Evolutionary conservation across 495 filamentous ascomycete genomes (phyloP), one percentile per base, ranked within the genome.

Genomic region (Penicillium herquei): DNA sequence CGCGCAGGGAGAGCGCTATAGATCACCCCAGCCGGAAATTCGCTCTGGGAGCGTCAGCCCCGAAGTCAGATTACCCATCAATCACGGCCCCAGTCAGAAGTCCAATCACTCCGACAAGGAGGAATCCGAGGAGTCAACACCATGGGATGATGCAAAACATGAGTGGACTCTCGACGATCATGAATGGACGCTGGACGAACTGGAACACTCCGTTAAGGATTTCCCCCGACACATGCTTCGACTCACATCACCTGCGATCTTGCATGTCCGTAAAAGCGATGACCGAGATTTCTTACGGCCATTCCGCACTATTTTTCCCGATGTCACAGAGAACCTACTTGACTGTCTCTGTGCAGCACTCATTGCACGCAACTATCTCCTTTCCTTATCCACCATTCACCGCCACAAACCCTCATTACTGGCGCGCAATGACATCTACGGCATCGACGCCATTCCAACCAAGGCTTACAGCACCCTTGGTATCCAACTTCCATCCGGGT

Each of bases 341-440:
- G 81, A 86, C 44, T 76, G 82, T 6, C 76, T 88, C n/a, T 87
- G 86, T 53, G 84, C 84, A 1, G 79, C 84, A 39, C 59, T 88
- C 17, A 73, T 87, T 16, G 84, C 81, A 0, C 82, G 81, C 52
- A 87, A 87, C 57, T 86, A 86, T 63, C 65, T 87, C 30, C 67
- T 75, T 53, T 77, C 73, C 0, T 54, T 76, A 31, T 61, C 70
- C 30, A 60, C 58, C 0, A 49, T 58, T 17, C 60, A 71, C 31
- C 65, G 70, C 12, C 63, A 58, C 18, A 68, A 55, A 62, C 60
- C 45, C 41, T 57, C 60, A 39, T 12, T 59, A 35, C 65, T 56
- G 40, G 46, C 39, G 32, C 63, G 49, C 55, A 59, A 42, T 43
- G 67, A 48, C 46, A 56, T 16, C 11, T 75, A 52, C 54, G 66